Base-by-base conservation (phyloP, 2,329 filamentous ascomycete species). In the Sarocladium strictum region DNA sequence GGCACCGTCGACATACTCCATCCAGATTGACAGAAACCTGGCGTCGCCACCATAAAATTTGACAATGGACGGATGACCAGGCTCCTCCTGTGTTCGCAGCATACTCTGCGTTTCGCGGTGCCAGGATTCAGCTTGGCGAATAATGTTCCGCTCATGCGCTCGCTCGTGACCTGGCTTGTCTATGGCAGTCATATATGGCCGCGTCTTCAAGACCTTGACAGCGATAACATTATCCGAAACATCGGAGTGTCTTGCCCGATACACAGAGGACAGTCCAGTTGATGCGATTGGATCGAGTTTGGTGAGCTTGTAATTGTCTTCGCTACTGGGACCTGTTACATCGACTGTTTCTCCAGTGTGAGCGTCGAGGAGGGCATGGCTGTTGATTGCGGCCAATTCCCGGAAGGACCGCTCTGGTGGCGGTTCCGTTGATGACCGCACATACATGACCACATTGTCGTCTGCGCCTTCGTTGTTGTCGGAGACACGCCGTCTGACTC, bases 141-240 rank as follows among this genome's bases (percentile, higher is more conserved):
- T 81, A 41, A 83, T 76, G 56, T 77, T 79, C 54, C 75, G 73
- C 61, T 80, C 79, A 53, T 73, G 72, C 3, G 50, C 50, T 21
- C 47, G 47, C 14, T 51, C 47, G 35, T 51, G 47, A 5, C 19
- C 50, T 10, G 50, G 50, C n/a, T 40, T 53, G 21, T 53, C 50
- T 2, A 26, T 21, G 21, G 50, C 32, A 4, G 19, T 26, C 19
- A 79, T 74, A 41, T 75, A 72, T 2, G 76, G 74, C 54, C 76
- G 77, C 1, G 80, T 83, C 66, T 82, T 83, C 58, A 84, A 76
- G 1, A 84, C 79, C 61, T 84, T 84, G 64, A 83, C 79, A 1
- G 79, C 83, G 55, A 83, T 78, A 54, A 81, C 74, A 19, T 76
- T 74, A 53, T 79, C 76, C 2, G 77, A 70, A 17, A 80, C 73